Evolutionary conservation across 495 filamentous ascomycete species (phyloP), one percentile per base, ranked within the genome.

Genomic region (Penicillium ochrochloron): DNA sequence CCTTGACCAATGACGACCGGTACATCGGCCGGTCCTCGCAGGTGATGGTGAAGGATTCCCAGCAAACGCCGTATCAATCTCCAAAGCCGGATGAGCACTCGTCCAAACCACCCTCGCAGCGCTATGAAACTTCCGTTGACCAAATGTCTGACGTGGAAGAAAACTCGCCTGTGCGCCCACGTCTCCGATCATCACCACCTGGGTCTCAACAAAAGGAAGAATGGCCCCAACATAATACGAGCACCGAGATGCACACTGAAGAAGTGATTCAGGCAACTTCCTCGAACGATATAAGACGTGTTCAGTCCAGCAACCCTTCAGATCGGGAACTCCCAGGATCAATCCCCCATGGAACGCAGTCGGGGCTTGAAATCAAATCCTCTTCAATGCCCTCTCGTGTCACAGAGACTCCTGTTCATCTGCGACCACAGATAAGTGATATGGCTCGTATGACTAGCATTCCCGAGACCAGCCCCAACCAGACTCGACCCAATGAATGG

Each of bases 31-130:
- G 62, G 9, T 79, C 77, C 19, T 78, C 78, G 19, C 81, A 81
- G 58, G 54, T 76, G 10, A 71, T 80, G 51, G 76, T 85, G 17
- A 79, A 76, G 60, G 81, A 85, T 61, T 85, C 83, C 25, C 83
- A 85, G 62, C 72, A 74, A 53, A 81, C 82, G 31, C 78, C 79
- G 9, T 62, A 63, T 27, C 57, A 61, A 37, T 66, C 69, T 1
- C 63, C 63, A 1, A 61, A 34, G 11, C 61, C 19, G 31, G 46
- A 48, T 17, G 41, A 57, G 10, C 12, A 57, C 31, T 31, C 54
- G 5, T 21, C 48, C 35, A 44, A 51, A 52, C 17, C 52, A 9
- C 58, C 60, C 0, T 48, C 64, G 35, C 60, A 37, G 23, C 25
- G 50, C 57, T 42, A 34, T 50, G 55, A 59, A 14, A 62, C 63